Percentiles rank a stretch among this genome's conserved stretches.
These are phyloP conservation scores for Cadophora luteo-olivacea DNA, from an alignment of 2,329 filamentous ascomycete species.

Conservation along the genomic window DNA sequence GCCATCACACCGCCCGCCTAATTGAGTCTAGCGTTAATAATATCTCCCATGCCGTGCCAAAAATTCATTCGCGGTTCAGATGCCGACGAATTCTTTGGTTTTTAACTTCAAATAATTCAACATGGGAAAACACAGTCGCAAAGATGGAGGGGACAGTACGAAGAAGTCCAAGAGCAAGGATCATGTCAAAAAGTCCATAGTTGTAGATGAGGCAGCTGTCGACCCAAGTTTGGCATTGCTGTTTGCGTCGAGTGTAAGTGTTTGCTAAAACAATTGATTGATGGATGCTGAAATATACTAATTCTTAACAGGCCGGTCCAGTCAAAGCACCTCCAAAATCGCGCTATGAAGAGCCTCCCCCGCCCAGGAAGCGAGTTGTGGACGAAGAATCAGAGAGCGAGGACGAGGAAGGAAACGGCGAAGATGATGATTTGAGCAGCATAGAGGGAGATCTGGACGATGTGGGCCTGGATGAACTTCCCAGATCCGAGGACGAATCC, in stretches of 20 bases:
- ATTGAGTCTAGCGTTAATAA: not conserved
- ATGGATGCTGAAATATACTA: slow-evolving; percentile 20
- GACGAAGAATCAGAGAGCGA: slow-evolving; percentile 47
- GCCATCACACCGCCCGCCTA: not conserved
- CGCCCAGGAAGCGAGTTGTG: slow-evolving; percentile 36
- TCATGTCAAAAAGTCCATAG: slow-evolving; percentile 43
- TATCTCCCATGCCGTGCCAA: not conserved
- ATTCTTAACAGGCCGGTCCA: slow-evolving; percentile 44
- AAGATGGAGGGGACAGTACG: slow-evolving; percentile 34
- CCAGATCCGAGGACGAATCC: slow-evolving; percentile 46
- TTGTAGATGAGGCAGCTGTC: slow-evolving; percentile 55
- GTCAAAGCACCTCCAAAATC: slow-evolving; percentile 45
- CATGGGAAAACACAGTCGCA: slow-evolving; percentile 44
- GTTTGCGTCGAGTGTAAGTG: slow-evolving; percentile 75
- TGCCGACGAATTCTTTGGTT: slow-evolving; percentile 7
- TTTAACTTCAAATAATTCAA: slow-evolving; percentile 15
- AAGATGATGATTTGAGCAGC: slow-evolving; percentile 47
- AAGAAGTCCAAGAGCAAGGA: slow-evolving; percentile 32
- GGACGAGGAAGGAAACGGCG: slow-evolving; percentile 48
- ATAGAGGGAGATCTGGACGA: slow-evolving; percentile 46
- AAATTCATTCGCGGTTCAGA: slow-evolving; percentile 1
- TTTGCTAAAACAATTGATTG: slow-evolving; percentile 1
- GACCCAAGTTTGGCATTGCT: slow-evolving; percentile 74
- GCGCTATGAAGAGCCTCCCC: slow-evolving; percentile 44
- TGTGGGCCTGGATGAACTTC: slow-evolving; percentile 40